Evolutionary conservation across 257 asterid genomes (phyloP), one percentile per base, ranked within the genome.

Genomic region (Thymus mandschuricus): DNA sequence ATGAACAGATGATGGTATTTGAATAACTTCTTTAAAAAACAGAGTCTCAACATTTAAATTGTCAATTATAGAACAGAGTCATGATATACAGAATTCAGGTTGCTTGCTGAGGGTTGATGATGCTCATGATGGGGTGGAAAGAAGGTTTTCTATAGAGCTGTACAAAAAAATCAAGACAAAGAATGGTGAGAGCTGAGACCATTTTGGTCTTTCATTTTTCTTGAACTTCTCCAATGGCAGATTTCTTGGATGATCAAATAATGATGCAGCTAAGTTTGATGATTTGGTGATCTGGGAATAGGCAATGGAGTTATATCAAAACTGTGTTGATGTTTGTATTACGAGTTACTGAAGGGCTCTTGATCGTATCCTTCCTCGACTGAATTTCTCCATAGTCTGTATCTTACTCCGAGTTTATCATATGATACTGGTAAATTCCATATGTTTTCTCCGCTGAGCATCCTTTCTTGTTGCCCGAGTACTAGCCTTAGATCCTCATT

Each of bases 331-430:
- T 8, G 15, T 51, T 10, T 68, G 74, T 73, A 80, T 13, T 67
- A 67, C 60, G 84, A 79, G 62, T 86, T 72, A 75, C 49, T 78
- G 54, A 73, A 85, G 45, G 91, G 88, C 35, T 64, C 69, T 46
- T 76, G 75, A 12, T 68, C 74, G 49, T 66, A 87, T 52, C 89
- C 97, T 33, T 69, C 72, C 45, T 91, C 97, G 57, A 88, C 72
- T 10, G 95, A 89, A 12, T 89, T 87, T 77, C 96, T 87, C 97
- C 97, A 91, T 51, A 81, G 54, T 81, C 96, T 81, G 70, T 89
- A 92, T 75, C 97, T 84, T 33, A 92, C 95, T 67, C 97, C 96
- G 38, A 91, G 86, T 80, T 91, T 89, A 82, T 92, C 97, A n/a
- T 92, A 87, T 2, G 95, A 76, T 8, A 92, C 95, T 1, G 97